These are phyloP conservation scores for Sisymbrium irio DNA, from an alignment of 345 rosid species.

Conservation along the genomic window DNA sequence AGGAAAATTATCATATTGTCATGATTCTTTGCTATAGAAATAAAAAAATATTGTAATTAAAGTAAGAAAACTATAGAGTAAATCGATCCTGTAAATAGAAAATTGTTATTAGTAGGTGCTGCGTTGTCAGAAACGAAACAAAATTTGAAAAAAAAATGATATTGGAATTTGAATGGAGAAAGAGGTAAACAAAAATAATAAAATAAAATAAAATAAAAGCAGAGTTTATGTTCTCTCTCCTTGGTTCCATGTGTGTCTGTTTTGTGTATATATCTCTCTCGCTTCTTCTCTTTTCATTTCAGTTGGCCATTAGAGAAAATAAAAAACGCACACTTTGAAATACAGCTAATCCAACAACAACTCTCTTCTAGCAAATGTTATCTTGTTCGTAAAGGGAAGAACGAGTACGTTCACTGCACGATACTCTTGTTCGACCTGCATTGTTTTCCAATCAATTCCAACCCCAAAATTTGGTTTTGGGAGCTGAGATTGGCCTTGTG, in stretches of 20 bases:
- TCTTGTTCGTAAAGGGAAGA: constrained; percentile 23
- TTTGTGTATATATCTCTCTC: not conserved
- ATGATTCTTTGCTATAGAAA: not conserved
- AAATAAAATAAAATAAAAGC: not conserved
- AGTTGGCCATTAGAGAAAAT: constrained; percentile 16
- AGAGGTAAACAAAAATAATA: not conserved
- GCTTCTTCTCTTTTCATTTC: not conserved
- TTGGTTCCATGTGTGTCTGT: not conserved
- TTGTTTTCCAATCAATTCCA: not conserved
- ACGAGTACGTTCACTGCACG: constrained; percentile 27
- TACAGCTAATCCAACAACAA: constrained; percentile 28
- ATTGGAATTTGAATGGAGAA: constrained; percentile 17
- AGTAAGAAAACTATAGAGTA: no score
- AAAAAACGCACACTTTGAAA: not conserved
- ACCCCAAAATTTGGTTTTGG: not conserved
- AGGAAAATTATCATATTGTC: not conserved
- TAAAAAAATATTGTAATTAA: not conserved
- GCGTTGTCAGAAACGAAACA: not conserved
- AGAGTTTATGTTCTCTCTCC: not conserved
- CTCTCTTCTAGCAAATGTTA: not conserved
- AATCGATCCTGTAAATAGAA: not conserved
- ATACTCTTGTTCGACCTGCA: constrained; percentile 19
- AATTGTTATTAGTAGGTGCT: not conserved
- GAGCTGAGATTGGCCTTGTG: not conserved
- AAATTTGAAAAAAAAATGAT: not conserved